Evolutionary conservation across 2,329 filamentous ascomycete species (phyloP).

Genomic region (Neofusicoccum ribis): DNA sequence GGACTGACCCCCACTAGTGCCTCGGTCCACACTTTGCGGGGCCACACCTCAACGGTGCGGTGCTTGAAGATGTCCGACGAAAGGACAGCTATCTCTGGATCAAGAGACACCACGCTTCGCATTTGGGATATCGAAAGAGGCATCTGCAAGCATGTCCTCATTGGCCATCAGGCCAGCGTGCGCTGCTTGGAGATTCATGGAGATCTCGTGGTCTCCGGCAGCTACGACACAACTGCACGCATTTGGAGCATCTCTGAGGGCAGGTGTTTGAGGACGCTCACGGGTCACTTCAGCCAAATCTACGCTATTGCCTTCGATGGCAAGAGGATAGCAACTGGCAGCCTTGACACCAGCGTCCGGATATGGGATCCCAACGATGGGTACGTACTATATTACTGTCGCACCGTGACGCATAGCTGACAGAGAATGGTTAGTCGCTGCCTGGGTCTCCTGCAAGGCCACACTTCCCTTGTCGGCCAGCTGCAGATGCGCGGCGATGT

Average conservation of each 20-base stretch:
- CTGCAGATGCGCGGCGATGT: conserved; percentile 94
- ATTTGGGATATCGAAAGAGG: conserved; percentile 94
- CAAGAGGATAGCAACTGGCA: conserved; percentile 88
- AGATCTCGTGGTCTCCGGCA: conserved; percentile 95
- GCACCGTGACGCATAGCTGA: conserved; percentile 22
- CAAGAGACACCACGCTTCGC: conserved; percentile 87
- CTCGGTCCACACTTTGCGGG: conserved; percentile 79
- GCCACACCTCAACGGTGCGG: conserved; percentile 93
- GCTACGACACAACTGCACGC: conserved; percentile 94
- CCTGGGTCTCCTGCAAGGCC: conserved; percentile 89
- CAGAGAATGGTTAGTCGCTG: conserved; percentile 45
- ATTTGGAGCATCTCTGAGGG: conserved; percentile 99
- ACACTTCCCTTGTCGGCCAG: conserved; percentile 95
- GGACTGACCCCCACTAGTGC: conserved; percentile 49
- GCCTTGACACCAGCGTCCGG: conserved; percentile 91
- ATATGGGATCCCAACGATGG: conserved; percentile 94
- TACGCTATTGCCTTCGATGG: conserved; percentile 98
- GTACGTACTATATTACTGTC: conserved; percentile 51
- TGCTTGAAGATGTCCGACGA: conserved; percentile 97
- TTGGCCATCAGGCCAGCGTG: conserved; percentile 94
- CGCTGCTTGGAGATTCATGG: conserved; percentile 94
- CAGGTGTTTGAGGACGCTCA: conserved; percentile 83
- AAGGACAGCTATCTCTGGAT: conserved; percentile 93
- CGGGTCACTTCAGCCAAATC: conserved; percentile 97
- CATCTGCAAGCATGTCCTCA: conserved; percentile 84